phyloP scores from a whole-genome alignment of 1,284 basidiomycete genomes.

The Schizopora paradoxa region DNA sequence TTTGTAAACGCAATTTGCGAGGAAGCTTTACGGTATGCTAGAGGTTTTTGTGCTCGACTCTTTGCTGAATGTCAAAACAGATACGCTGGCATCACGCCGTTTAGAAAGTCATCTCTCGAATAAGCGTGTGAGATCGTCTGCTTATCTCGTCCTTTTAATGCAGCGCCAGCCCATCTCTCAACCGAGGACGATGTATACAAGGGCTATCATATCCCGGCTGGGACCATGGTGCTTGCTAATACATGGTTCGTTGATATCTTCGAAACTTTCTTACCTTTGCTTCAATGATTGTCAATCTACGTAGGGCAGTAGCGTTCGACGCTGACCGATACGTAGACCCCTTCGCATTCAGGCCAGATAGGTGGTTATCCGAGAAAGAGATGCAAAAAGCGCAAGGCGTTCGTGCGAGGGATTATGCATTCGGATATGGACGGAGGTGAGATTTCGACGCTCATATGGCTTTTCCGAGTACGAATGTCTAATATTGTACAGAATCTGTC shows the following conservation, averaged over 20 bases:
- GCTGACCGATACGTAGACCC: constrained; percentile 22
- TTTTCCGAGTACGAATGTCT: constrained; percentile 3
- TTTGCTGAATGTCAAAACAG: no score
- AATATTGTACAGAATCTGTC: constrained; percentile 17
- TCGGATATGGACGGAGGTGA: constrained; percentile 12
- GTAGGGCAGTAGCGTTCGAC: constrained; percentile 25
- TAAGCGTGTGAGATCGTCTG: no score
- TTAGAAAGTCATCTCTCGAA: no score
- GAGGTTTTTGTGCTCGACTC: no score
- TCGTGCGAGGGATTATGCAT: constrained; percentile 2
- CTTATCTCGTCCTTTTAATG: no score
- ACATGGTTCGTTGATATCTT: constrained; percentile 17
- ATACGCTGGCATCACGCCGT: no score
- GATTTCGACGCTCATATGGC: constrained; percentile 8
- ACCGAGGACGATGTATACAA: constrained; percentile 19
- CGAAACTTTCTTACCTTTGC: no score
- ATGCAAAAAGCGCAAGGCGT: background rate
- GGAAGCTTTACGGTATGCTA: constrained; percentile 9
- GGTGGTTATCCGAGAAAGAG: constrained; percentile 15
- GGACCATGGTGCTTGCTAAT: constrained; percentile 20
- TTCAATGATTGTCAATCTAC: background rate
- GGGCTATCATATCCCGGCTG: constrained; percentile 20
- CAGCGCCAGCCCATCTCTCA: constrained; percentile 12
- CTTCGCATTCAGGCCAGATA: constrained; percentile 24
- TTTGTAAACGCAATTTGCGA: constrained; percentile 5